Evolutionary conservation across 73 alveolate genomes (phyloP).

Genomic region (Paramecium tetraurelia): DNA sequence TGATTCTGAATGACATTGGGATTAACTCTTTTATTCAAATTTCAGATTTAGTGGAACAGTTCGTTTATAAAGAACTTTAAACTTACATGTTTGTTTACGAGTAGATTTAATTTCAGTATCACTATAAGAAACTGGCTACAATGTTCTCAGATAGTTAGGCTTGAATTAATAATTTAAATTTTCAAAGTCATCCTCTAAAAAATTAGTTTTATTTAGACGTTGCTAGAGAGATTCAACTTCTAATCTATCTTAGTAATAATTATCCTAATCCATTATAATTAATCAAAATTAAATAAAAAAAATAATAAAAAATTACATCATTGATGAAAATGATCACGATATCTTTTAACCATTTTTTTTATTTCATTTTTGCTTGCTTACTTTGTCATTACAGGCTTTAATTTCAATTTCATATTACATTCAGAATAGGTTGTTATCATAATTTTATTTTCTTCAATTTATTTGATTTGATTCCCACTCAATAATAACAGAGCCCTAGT

Average conservation of each 20-base stretch:
- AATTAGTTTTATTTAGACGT: not conserved
- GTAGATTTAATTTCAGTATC: not conserved
- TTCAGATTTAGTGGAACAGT: slow-evolving; percentile 25
- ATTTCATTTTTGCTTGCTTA: slow-evolving; percentile 30
- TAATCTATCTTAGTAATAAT: not conserved
- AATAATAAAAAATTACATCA: not conserved
- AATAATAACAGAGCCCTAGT: slow-evolving; percentile 20
- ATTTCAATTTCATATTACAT: slow-evolving; percentile 38
- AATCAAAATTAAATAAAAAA: not conserved
- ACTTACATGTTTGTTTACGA: not conserved
- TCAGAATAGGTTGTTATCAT: not conserved
- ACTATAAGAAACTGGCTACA: not conserved
- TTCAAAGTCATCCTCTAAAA: slow-evolving; percentile 25
- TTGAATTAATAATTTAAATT: not conserved
- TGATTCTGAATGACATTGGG: not conserved
- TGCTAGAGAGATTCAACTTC: slow-evolving; percentile 17
- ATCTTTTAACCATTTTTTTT: slow-evolving; percentile 37
- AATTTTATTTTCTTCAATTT: not conserved
- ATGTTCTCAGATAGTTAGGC: not conserved
- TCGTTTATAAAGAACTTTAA: not conserved
- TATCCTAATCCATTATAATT: slow-evolving; percentile 23
- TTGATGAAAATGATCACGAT: slow-evolving; percentile 37
- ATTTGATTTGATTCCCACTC: not conserved
- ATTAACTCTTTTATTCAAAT: not conserved
- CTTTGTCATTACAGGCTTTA: slow-evolving; percentile 44